These are phyloP conservation scores for Sicyos edulis DNA, from an alignment of 306 rosid species.

Conservation along the genomic window DNA sequence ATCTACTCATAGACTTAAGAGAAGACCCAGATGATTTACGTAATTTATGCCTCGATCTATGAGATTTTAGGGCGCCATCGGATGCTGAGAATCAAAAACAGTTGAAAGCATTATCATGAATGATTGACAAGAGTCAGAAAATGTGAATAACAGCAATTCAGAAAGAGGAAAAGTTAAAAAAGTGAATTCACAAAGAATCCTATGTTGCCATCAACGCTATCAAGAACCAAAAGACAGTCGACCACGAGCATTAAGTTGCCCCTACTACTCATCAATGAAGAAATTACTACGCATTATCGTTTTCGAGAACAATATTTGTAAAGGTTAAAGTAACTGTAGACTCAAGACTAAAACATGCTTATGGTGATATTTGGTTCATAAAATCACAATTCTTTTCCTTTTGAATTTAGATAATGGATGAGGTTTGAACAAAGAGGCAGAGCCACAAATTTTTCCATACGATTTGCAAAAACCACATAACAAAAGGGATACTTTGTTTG, in stretches of 20 bases:
- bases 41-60: conserved; percentile 80
- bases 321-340: neutral
- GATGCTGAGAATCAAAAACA: conserved; percentile 55
- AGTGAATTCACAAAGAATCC: conserved; percentile 60
- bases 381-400: neutral
- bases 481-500: neutral
- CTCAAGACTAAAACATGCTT: neutral
- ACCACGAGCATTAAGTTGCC: neutral
- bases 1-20: conserved; percentile 79
- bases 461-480: neutral
- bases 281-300: neutral
- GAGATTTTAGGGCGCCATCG: conserved; percentile 83
- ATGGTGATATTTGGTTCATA: neutral
- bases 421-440: neutral
- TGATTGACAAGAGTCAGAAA: conserved; percentile 24
- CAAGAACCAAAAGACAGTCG: neutral
- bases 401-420: neutral
- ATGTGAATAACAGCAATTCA: conserved; percentile 30
- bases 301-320: neutral
- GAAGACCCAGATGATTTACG: conserved; percentile 83
- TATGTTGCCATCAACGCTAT: conserved; percentile 40
- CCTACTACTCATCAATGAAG: neutral
- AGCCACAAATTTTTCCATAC: neutral
- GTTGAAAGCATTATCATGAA: conserved; percentile 33
- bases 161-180: conserved; percentile 41